Evolutionary conservation across 805 yeast genomes (phyloP), one percentile per base, ranked within the genome.

Genomic region (Yamadazyma paraphyllophila): DNA sequence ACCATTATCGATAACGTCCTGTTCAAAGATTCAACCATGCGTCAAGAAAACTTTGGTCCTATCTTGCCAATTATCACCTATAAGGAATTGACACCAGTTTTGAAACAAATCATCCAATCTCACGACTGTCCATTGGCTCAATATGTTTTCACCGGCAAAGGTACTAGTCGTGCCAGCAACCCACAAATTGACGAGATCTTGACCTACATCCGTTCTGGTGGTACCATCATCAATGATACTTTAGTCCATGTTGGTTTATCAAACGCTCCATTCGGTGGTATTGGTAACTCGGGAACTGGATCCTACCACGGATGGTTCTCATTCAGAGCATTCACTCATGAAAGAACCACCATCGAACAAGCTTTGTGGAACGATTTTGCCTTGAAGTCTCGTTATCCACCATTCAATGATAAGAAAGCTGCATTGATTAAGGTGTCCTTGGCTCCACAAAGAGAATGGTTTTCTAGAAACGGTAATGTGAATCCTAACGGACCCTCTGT

Each of bases 261-360:
- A 6, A 73, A 74, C 40, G 79, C 88, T 2, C 97, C 97, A 20
- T 92, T 91, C 65, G 98, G 98, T 29, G 98, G 98, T 17, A 68
- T 91, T 45, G 97, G 97, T 11, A 61, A 61, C 12, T 88, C 96
- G 0, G 98, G 98, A 1, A 69, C 71, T 47, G 97, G 97, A 9
- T 67, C 76, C 29, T 90, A 89, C 65, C 97, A 90, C 60, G 96
- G 97, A 2, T 66, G 65, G 50, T 73, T 46, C 31, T 59, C 65
- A 1, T 72, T 58, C 64, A 55, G 63, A 27, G 72, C 85, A n/a
- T 91, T 91, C 59, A 77, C 89, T 1, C 96, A 88, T 62, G 79
- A 78, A 59, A 77, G 96, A 56, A 77, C 90, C 0, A 70, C 82
- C 2, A 60, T 87, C 52, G 76, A 72, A 39, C 88, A 85, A 60